Base-by-base conservation (phyloP, 306 rosid genomes). In the Lathyrus tuberosus region DNA sequence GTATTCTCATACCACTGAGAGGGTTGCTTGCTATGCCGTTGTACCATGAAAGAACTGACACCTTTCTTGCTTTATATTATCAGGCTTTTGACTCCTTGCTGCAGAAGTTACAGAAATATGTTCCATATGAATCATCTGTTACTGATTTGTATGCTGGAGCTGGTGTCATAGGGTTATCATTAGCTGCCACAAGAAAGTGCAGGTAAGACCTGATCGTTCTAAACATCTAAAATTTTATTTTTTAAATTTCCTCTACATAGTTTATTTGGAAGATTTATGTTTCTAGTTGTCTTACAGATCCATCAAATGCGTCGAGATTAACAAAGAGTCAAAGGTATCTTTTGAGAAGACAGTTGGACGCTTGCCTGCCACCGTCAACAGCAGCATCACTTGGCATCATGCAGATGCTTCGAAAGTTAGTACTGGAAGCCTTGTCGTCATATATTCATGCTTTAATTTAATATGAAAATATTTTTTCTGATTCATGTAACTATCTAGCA, bases 131-230 rank as follows among this genome's bases (percentile, higher is more conserved):
- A 68, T 71, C 98, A 71, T 81, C 96, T 82, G 96, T 94, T 67
- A 80, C 92, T 58, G 98, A 94, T 78, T 81, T 94, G 79, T 94
- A 94, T 80, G 97, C 98, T 67, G 97, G 97, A 76, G 97, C 96
- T 47, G 98, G 98, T 73, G 97, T 80, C 53, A 94, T 94, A 66
- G 98, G 98, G 62, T 78, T 90, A 76, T 93, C 98, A 75, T 81
- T 93, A 68, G 98, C 98, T 53, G 86, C 84, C 75, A 66, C 94
- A 42, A 88, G 97, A 82, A 88, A 90, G 77, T 90, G 98, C 96
- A 93, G 98, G 98, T 85, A 88, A 79, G 91, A 65, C 70, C 73
- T 38, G 59, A 69, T 68, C 62, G 44, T 65, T 83, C 53, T 76
- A 49, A 76, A 76, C 44, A 49, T 51, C 9, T 65, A 53, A 46